Evolutionary conservation across 2,329 filamentous ascomycete species (phyloP).

Genomic region (Calonectria hawksworthii): DNA sequence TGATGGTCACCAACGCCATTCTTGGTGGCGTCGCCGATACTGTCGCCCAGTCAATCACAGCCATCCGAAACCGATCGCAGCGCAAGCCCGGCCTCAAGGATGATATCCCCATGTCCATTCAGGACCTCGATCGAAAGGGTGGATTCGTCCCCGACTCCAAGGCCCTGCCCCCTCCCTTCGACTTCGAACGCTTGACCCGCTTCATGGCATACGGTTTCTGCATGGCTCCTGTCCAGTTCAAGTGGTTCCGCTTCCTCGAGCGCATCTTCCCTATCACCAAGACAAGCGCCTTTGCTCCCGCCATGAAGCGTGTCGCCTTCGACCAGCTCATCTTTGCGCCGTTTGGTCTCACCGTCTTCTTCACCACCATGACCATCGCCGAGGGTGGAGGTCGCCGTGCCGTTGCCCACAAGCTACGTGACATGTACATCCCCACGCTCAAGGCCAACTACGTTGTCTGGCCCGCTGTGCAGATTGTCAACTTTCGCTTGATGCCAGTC

Average conservation of each 20-base stretch:
- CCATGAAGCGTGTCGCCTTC: conserved; percentile 90
- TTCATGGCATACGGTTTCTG: conserved; percentile 98
- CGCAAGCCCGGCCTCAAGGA: conserved; percentile 78
- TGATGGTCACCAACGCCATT: conserved; percentile 98
- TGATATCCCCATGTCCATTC: conserved; percentile 86
- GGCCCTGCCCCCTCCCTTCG: conserved; percentile 83
- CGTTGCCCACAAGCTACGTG: conserved; percentile 86
- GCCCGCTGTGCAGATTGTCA: conserved; percentile 96
- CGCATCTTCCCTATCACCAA: conserved; percentile 88
- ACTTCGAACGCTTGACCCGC: conserved; percentile 92
- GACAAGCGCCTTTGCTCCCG: conserved; percentile 78
- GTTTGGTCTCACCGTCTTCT: conserved; percentile 88
- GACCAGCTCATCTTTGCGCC: conserved; percentile 96
- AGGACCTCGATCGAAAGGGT: conserved; percentile 87
- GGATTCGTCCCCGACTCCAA: conserved; percentile 77
- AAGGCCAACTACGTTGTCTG: conserved; percentile 97
- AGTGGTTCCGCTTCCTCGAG: conserved; percentile 93
- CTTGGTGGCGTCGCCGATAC: conserved; percentile 97
- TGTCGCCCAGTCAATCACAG: conserved; percentile 92
- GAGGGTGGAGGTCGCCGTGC: conserved; percentile 90
- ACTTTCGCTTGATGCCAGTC: conserved; percentile 94
- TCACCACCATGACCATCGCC: conserved; percentile 95
- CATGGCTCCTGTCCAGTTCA: conserved; percentile 95
- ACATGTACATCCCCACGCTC: conserved; percentile 93
- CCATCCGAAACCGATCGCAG: conserved; percentile 77